Evolutionary conservation across 2,329 filamentous ascomycete genomes (phyloP).

Genomic region (Cladosporium sp.): DNA sequence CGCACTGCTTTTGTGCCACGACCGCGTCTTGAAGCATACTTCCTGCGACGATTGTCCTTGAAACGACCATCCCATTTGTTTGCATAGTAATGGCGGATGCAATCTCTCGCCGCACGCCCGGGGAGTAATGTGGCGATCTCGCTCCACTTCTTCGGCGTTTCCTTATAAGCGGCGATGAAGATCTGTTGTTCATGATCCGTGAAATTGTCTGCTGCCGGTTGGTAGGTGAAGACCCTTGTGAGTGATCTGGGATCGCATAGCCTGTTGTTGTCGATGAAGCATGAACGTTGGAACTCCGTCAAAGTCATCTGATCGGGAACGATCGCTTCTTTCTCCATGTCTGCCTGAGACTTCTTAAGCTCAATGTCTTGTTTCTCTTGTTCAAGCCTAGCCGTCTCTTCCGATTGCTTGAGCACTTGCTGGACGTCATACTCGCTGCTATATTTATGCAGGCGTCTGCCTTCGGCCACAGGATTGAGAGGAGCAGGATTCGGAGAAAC

Average conservation of each 20-base stretch:
- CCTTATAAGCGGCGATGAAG: constrained; percentile 71
- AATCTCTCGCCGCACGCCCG: constrained; percentile 68
- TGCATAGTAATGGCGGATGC: constrained; percentile 82
- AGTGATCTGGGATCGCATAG: constrained; percentile 62
- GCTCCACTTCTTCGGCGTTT: constrained; percentile 78
- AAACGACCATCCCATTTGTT: constrained; percentile 72
- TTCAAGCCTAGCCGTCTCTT: constrained; percentile 66
- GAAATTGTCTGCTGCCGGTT: constrained; percentile 72
- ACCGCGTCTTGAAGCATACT: constrained; percentile 30
- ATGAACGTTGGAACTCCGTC: constrained; percentile 54
- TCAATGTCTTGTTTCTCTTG: constrained; percentile 51
- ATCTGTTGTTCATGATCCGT: constrained; percentile 63
- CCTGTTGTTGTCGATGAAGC: constrained; percentile 64
- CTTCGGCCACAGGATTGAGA: constrained; percentile 48
- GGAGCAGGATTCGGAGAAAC: constrained; percentile 20
- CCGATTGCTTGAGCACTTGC: constrained; percentile 66
- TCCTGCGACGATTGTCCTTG: constrained; percentile 65
- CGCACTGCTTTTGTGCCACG: constrained; percentile 47
- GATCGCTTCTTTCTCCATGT: constrained; percentile 71
- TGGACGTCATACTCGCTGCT: constrained; percentile 71
- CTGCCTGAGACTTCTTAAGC: constrained; percentile 64
- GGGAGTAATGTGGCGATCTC: constrained; percentile 66
- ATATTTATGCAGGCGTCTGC: constrained; percentile 51
- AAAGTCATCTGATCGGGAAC: constrained; percentile 66
- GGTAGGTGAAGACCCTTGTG: constrained; percentile 66